These are phyloP conservation scores for Nephelium lappaceum DNA, from an alignment of 345 rosid genomes.

Conservation along the genomic window DNA sequence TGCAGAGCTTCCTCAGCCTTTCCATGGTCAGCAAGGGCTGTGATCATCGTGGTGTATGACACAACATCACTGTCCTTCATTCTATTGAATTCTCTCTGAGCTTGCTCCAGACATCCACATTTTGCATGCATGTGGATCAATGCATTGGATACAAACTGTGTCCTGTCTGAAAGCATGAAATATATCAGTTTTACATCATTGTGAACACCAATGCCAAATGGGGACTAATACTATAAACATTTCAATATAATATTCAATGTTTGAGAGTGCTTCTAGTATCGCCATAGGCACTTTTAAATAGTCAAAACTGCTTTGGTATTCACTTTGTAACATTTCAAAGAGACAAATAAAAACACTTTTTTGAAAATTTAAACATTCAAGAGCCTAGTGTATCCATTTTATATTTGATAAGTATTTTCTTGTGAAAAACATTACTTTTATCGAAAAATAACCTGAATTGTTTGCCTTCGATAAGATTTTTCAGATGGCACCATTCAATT, in stretches of 20 bases:
- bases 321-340: no score
- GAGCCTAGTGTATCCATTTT: no score
- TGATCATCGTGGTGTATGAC: conserved; percentile 53
- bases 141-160: conserved; percentile 44
- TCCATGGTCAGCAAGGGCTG: conserved; percentile 61
- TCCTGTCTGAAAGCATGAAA: conserved; percentile 37
- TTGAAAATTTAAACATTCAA: no score
- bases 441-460: no score
- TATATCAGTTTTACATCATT: not conserved
- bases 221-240: not conserved
- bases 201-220: not conserved
- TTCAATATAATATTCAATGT: not conserved
- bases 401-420: no score
- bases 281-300: not conserved
- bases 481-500: no score
- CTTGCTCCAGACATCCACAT: conserved; percentile 51
- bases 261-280: not conserved
- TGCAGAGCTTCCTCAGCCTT: conserved; percentile 43
- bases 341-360: no score
- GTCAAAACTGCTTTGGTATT: no score
- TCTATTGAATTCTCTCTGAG: conserved; percentile 45
- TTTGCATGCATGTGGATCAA: conserved; percentile 68
- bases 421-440: no score
- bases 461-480: no score
- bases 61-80: conserved; percentile 50